phyloP scores from a whole-genome alignment of 1,139 yeast genomes.

The Suzukiozyma palmioleophila region DNA sequence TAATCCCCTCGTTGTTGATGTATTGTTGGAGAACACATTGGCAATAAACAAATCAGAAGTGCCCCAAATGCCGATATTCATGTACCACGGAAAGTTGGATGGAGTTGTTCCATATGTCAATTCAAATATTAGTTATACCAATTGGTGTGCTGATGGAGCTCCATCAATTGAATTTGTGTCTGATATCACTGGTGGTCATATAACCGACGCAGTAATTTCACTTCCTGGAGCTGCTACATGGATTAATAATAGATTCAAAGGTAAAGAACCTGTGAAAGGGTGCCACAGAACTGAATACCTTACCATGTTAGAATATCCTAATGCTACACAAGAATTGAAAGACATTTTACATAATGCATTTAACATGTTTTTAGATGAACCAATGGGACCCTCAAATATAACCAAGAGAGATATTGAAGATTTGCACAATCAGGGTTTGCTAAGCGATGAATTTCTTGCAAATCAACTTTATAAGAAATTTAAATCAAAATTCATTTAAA shows the following conservation, averaged over 20 bases:
- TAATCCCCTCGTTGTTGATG: background rate
- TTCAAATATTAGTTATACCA: background rate
- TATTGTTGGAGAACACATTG: constrained; percentile 2
- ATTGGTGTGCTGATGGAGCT: constrained; percentile 9
- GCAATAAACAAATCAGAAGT: constrained; percentile 1
- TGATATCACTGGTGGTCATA: constrained; percentile 23
- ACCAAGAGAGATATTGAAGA: background rate
- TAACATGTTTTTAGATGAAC: background rate
- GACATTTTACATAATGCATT: background rate
- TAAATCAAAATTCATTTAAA: no score
- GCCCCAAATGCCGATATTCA: background rate
- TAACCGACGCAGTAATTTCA: constrained; percentile 22
- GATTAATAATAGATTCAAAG: constrained; percentile 17
- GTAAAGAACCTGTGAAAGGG: constrained; percentile 21
- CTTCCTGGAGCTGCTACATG: constrained; percentile 29
- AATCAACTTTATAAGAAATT: background rate
- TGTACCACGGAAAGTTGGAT: constrained; percentile 3
- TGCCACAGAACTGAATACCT: constrained; percentile 15
- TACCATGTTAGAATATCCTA: background rate
- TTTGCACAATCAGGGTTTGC: background rate
- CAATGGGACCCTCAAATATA: background rate
- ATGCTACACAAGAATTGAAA: background rate
- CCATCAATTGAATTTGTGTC: constrained; percentile 25
- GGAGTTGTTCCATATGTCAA: constrained; percentile 1
- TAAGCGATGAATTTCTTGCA: background rate